These are phyloP conservation scores for Pseudoscleropodium purum DNA, from an alignment of 225 moss, liverwort and hornwort genomes.

Conservation along the genomic window DNA sequence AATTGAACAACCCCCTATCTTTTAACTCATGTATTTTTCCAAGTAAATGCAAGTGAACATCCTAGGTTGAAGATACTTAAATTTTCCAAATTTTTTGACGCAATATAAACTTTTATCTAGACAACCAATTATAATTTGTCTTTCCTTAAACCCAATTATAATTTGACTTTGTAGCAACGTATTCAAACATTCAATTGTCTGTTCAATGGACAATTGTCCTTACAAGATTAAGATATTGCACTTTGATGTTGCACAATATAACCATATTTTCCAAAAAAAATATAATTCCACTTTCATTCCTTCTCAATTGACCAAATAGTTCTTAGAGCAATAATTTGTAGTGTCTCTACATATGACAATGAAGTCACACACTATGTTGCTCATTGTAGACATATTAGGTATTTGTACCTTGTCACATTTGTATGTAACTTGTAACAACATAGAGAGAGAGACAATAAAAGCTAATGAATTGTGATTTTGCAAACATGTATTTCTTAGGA, in stretches of 20 bases:
- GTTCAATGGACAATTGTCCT: background rate
- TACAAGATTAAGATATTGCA: background rate
- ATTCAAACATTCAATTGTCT: rapidly evolving
- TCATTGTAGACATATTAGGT: background rate
- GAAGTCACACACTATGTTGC: rapidly evolving
- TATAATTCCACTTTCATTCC: background rate
- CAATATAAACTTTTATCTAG: rapidly evolving
- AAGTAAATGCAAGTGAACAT: background rate
- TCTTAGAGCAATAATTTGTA: background rate
- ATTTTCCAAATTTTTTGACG: rapidly evolving
- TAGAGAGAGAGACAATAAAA: background rate
- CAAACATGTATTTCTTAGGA: background rate
- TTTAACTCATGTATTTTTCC: rapidly evolving
- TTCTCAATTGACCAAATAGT: background rate
- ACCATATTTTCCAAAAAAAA: background rate
- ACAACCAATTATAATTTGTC: rapidly evolving
- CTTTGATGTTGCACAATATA: background rate
- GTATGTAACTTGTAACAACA: background rate
- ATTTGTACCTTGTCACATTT: background rate
- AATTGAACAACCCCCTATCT: background rate
- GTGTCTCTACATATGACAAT: background rate
- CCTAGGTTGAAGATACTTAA: rapidly evolving
- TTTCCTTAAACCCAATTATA: too few relatives aligned
- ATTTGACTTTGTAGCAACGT: background rate
- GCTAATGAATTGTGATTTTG: background rate